These are phyloP conservation scores for Suhomyces pyralidae DNA, from an alignment of 805 yeast genomes.

Conservation along the genomic window DNA sequence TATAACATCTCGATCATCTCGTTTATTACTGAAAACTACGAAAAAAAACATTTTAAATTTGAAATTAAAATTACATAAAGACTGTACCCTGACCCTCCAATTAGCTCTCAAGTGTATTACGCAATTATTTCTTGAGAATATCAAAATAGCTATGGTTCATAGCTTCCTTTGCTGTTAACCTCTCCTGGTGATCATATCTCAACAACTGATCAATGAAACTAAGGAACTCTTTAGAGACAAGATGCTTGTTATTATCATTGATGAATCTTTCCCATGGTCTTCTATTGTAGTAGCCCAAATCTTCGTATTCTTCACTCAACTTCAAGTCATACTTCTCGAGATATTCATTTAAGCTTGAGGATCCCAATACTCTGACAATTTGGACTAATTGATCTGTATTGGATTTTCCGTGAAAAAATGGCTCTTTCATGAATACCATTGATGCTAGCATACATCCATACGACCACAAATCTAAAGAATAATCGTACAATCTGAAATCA, in stretches of 20 bases:
- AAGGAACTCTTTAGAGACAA: constrained; percentile 54
- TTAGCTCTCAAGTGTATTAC: neutral
- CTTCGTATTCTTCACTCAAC: constrained; percentile 77
- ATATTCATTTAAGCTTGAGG: constrained; percentile 68
- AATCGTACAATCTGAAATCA: constrained; percentile 80
- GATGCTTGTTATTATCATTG: constrained; percentile 50
- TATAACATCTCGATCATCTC: no score
- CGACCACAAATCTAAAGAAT: constrained; percentile 87
- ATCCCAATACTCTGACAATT: constrained; percentile 84
- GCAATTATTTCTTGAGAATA: constrained; percentile 13
- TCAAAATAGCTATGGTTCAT: constrained; percentile 72
- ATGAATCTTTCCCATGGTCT: constrained; percentile 66
- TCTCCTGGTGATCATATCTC: constrained; percentile 81
- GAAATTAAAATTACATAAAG: neutral
- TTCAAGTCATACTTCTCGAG: constrained; percentile 65
- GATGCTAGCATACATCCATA: constrained; percentile 90
- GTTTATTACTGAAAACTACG: neutral
- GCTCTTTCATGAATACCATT: constrained; percentile 83
- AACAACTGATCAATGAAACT: constrained; percentile 73
- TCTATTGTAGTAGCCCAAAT: constrained; percentile 62
- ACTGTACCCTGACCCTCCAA: neutral
- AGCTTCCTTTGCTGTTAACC: constrained; percentile 87
- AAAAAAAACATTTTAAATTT: neutral
- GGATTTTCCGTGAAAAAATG: constrained; percentile 88
- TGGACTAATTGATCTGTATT: constrained; percentile 90